These are phyloP conservation scores for Fusarium agapanthi DNA, from an alignment of 2,329 filamentous ascomycete species.

Conservation along the genomic window DNA sequence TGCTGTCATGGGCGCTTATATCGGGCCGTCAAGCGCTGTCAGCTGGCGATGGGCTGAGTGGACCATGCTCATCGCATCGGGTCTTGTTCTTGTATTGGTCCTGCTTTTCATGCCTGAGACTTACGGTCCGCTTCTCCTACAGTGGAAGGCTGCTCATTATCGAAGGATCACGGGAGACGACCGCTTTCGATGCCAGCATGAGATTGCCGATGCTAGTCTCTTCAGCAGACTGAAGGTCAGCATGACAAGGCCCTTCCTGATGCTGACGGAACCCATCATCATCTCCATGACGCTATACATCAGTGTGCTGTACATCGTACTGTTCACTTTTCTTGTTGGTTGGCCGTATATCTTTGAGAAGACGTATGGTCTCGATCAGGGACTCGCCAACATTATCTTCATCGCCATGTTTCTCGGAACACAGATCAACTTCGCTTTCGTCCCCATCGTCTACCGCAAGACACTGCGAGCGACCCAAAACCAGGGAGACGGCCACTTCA, in stretches of 20 bases:
- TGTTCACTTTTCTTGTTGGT: constrained; percentile 63
- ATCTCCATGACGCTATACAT: constrained; percentile 59
- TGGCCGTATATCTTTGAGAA: constrained; percentile 59
- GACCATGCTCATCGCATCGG: constrained; percentile 70
- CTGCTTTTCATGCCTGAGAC: constrained; percentile 72
- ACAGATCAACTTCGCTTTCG: constrained; percentile 45
- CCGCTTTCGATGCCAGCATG: constrained; percentile 71
- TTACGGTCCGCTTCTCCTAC: constrained; percentile 64
- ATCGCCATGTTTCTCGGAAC: constrained; percentile 55
- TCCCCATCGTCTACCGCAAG: constrained; percentile 47
- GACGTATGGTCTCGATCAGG: constrained; percentile 53
- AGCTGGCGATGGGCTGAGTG: constrained; percentile 74
- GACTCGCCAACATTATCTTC: constrained; percentile 55
- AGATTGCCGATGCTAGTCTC: constrained; percentile 60
- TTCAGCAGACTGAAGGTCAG: constrained; percentile 61
- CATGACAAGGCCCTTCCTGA: constrained; percentile 52
- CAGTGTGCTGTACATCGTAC: constrained; percentile 60
- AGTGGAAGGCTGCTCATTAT: constrained; percentile 66
- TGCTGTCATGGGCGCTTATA: constrained; percentile 65
- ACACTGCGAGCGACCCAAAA: constrained; percentile 41
- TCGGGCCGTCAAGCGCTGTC: constrained; percentile 62
- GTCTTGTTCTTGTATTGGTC: constrained; percentile 63
- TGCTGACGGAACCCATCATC: constrained; percentile 51
- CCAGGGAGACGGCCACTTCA: constrained; percentile 29
- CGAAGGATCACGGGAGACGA: constrained; percentile 68